Base-by-base conservation (phyloP, 306 rosid species). In the Mimosa pudica region DNA sequence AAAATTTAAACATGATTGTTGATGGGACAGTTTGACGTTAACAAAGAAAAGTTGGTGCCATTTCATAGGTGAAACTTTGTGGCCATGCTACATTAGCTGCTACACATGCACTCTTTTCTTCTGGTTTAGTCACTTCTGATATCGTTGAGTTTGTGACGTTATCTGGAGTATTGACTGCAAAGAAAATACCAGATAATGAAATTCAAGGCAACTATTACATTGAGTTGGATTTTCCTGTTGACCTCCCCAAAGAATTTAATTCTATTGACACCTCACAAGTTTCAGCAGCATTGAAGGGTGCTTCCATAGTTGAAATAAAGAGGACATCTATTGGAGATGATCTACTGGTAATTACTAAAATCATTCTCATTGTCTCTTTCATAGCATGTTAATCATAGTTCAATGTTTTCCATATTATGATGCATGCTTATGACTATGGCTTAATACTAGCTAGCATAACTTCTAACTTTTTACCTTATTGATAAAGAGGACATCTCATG, bases 21-120 rank as follows among this genome's bases (percentile, higher is more conserved):
- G 46, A 42, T 8, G 14, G 8, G 55, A 47, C 7, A 18, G 35
- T 70, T 20, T 55, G 57, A 41, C 48, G 60, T 24, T 30, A 16
- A 64, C 44, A 48, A 38, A 38, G 5, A 38, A 38, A 30, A 46
- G 57, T 51, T 5, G 11, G 38, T 55, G 38, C 44, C 32, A 57
- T 82, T 77, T 38, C 80, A 65, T 89, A 91, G 97, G 92, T 93
- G 82, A 35, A 88, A 30, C 90, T 94, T 74, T 94, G 98, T 76
- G 98, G 97, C 46, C 97, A 91, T 82, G 97, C 92, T 57, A 94
- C 98, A 80, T 36, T 91, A 77, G 98, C 97, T 0, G 89, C 97
- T 65, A 81, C 97, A 9, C 89, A 92, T 78, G 46, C 68, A 3
- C 78, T 94, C 44, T 88, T 89, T 74, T 71, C 88, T 52, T 79